Conservation (phyloP, 2,329 filamentous ascomycete species). For the Harringtonia aguacate region DNA sequence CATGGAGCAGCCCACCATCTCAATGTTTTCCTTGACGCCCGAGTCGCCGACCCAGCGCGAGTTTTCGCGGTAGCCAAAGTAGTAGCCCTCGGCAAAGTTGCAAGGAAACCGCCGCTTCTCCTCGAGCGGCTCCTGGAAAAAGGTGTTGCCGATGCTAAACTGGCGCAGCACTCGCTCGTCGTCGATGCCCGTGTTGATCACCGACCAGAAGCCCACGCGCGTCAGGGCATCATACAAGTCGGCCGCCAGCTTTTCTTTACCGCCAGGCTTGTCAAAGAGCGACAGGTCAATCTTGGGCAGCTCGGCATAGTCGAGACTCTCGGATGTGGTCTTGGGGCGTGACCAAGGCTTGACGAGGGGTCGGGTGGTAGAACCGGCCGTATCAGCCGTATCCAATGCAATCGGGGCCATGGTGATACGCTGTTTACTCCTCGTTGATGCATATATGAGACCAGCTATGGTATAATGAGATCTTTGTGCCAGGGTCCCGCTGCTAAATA, state of each 20-base stretch:
- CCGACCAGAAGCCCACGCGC: constrained; percentile 29
- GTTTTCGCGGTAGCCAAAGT: constrained; percentile 34
- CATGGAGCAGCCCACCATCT: constrained; percentile 27
- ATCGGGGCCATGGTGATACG: constrained; percentile 19
- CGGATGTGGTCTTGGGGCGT: constrained; percentile 17
- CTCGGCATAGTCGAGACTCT: constrained; percentile 29
- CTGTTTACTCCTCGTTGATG: no score
- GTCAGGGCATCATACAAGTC: constrained; percentile 38
- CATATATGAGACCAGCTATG: no score
- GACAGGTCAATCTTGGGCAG: constrained; percentile 31
- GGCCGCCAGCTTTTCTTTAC: constrained; percentile 36
- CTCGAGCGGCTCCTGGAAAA: constrained; percentile 35
- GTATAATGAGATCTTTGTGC: no score
- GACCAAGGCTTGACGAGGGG: constrained; percentile 20
- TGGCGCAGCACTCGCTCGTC: constrained; percentile 25
- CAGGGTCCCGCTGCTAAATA: no score
- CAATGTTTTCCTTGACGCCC: constrained; percentile 35
- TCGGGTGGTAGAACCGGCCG: constrained; percentile 4
- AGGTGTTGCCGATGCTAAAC: constrained; percentile 38
- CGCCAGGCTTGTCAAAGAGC: constrained; percentile 36
- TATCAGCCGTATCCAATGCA: constrained; percentile 12
- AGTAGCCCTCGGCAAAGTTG: constrained; percentile 20
- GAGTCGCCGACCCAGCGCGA: constrained; percentile 22
- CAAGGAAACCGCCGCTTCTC: constrained; percentile 20
- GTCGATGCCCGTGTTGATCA: constrained; percentile 25